Base-by-base conservation (phyloP, 441 rosid species). In the California macrophylla region DNA sequence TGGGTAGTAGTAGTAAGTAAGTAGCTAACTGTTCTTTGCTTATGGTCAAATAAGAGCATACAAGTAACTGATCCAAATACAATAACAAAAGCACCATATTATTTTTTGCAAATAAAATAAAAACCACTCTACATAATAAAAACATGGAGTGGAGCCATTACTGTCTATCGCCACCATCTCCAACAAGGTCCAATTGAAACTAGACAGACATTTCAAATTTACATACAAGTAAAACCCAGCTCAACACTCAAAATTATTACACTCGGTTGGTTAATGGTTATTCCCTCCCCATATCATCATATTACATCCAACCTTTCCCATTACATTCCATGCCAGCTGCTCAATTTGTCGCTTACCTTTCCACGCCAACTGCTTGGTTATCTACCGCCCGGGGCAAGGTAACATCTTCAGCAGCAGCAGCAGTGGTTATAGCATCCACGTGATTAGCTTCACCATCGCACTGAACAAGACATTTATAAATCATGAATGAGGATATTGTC, bases 371-470 rank as follows among this genome's bases (percentile, higher is more conserved):
- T 50, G 74, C 66, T 9, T 78, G 67, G 68, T 67, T 75, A 66
- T 77, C 75, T 0, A 81, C 79, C 3, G 78, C 78, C 25, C 74
- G 66, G 12, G 75, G 64, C 34, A 75, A 64, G 34, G 77, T 62
- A 28, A 58, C 54, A 42, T 77, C 76, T 34, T 23, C 65, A 47
- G 56, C 56, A 47, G 56, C n/a, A 12, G 65, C 60, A 26, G 12
- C 9, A 29, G 52, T 3, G 52, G 62, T 5, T 15, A 68, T 71
- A 15, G 66, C 74, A 64, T 72, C 78, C 2, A 60, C 23, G 3
- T 60, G 69, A 61, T 71, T 71, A 16, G 76, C 71, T 66, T 77
- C 78, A 6, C 75, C 81, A 60, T 71, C 72, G 4, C 56, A 58
- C 81, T 82, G 76, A 15, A 13, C 26, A 47, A 61, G 20, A 71